Conservation (phyloP, 495 filamentous ascomycete species). For the Chaetomium fimeti region DNA sequence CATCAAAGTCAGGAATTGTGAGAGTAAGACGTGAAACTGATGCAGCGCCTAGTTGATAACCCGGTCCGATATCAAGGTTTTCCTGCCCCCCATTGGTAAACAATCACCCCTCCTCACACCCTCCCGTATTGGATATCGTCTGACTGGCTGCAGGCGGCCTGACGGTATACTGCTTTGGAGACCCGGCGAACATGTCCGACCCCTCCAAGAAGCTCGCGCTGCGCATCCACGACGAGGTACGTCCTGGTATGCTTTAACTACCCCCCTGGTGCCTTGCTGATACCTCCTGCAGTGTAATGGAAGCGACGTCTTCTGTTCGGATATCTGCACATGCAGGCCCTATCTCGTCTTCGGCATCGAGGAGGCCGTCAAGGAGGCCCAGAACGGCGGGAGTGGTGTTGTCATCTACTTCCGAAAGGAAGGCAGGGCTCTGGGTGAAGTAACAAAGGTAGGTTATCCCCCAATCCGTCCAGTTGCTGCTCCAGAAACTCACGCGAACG, state of each 20-base stretch:
- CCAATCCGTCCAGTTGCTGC: not conserved
- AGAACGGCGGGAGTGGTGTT: conserved; percentile 90
- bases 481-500: conserved; percentile 26
- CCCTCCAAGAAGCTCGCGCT: conserved; percentile 79
- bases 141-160: conserved; percentile 64
- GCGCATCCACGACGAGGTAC: conserved; percentile 86
- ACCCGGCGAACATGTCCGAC: conserved; percentile 88
- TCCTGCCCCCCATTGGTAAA: conserved; percentile 83
- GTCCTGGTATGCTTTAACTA: conserved; percentile 15
- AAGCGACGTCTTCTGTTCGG: conserved; percentile 95
- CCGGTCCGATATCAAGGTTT: conserved; percentile 88
- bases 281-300: conserved; percentile 68
- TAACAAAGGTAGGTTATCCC: conserved; percentile 68
- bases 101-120: conserved; percentile 1
- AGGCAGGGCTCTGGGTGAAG: conserved; percentile 91
- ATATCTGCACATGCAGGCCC: conserved; percentile 96
- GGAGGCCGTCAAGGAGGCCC: conserved; percentile 94
- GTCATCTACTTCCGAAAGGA: conserved; percentile 99
- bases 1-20: not conserved
- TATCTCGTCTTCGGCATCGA: conserved; percentile 97
- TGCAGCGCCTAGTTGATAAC: conserved; percentile 66
- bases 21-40: conserved; percentile 24
- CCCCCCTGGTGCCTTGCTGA: conserved; percentile 20
- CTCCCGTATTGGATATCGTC: conserved; percentile 22
- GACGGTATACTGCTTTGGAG: conserved; percentile 96